Evolutionary conservation across 345 rosid genomes (phyloP), one percentile per base, ranked within the genome.

Genomic region (Dipteronia sinensis): DNA sequence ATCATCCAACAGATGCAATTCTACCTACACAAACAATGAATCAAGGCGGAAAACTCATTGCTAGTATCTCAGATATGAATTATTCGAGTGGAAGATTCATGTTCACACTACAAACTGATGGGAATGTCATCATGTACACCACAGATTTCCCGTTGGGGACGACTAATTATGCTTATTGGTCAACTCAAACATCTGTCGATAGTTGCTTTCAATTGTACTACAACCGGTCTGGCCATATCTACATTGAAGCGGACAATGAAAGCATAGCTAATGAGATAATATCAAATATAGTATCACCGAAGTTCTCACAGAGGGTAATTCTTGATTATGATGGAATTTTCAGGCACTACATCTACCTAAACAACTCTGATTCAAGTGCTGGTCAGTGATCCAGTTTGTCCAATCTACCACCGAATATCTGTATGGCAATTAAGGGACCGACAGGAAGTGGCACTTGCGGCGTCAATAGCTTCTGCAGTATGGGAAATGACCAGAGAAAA

Each of bases 1-100:
- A 34, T 31, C 0, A 77, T 15, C 92, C 95, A 19, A 87, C 92
- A 0, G 92, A 92, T 16, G 86, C 91, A 1, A 40, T 92, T 1
- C 59, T 89, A 27, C 92, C 95, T 16, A 76, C 82, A 6, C 93
- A 89, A 79, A 74, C 25, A 0, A 10, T 90, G 72, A 67, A 23
- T 3, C 66, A 2, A 15, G 86, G 77, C 7, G 27, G 6, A 10
- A 34, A 25, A 38, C 77, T 90, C 11, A 8, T 75, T 15, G 72
- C 91, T 34, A 75, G 78, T 19, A 78, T 82, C 40, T 73, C 79
- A 3, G 80, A 71, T 12, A 80, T 69, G 4, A 87, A 85, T 74
- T 82, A 77, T 62, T 85, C 89, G 2, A 59, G 17, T 0, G 90
- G 90, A 55, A 87, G 84, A 74, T 87, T 78, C 65, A 71, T 46